These are phyloP conservation scores for Penicillium sp. DNA, from an alignment of 2,329 filamentous ascomycete genomes.

Conservation along the genomic window DNA sequence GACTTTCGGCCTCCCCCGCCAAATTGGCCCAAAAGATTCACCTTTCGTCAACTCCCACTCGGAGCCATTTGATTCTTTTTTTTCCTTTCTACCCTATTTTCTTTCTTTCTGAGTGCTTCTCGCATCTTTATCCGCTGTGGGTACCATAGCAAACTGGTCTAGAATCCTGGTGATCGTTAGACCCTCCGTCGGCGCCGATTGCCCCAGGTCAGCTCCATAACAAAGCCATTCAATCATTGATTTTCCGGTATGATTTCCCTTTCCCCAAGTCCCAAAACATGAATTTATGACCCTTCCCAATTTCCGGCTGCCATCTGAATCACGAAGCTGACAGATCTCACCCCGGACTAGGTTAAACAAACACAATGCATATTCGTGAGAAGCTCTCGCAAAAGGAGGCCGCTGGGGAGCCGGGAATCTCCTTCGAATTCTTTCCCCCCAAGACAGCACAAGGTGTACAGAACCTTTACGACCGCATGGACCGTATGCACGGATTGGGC, in stretches of 20 bases:
- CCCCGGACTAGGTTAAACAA: constrained; percentile 11
- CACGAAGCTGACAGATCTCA: constrained; percentile 2
- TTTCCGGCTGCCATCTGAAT: not conserved
- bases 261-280: not conserved
- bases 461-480: constrained; percentile 99
- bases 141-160: constrained; percentile 14
- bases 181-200: constrained; percentile 7
- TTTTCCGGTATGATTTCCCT: constrained; percentile 4
- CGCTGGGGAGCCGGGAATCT: constrained; percentile 82
- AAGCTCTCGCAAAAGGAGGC: constrained; percentile 81
- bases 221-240: constrained; percentile 6
- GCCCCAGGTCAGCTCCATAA: constrained; percentile 11
- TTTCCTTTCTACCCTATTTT: not conserved
- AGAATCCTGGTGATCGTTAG: constrained; percentile 16
- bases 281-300: not conserved
- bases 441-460: constrained; percentile 90
- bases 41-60: constrained; percentile 9
- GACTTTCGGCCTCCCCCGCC: constrained; percentile 28
- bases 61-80: constrained; percentile 10
- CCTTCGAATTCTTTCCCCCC: constrained; percentile 98
- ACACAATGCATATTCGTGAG: constrained; percentile 88
- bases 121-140: constrained; percentile 1
- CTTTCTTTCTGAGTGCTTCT: not conserved
- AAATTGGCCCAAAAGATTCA: constrained; percentile 15
- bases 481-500: constrained; percentile 93